phyloP scores from a whole-genome alignment of 257 asterid genomes.

The Salvia rosmarinus region DNA sequence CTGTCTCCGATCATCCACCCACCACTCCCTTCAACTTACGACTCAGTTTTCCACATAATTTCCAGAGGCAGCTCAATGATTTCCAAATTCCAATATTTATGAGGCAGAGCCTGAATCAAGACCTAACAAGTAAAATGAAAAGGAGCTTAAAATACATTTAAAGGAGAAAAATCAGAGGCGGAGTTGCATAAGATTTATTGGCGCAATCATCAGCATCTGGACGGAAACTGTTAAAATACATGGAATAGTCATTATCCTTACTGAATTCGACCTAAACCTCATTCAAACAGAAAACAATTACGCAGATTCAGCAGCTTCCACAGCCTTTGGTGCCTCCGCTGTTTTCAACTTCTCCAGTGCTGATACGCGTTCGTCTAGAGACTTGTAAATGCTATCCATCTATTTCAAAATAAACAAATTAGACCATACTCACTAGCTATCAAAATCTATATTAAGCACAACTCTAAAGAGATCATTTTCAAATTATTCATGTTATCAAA shows the following conservation, averaged over 20 bases:
- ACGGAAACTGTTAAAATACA: background rate
- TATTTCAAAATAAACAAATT: conserved; percentile 29
- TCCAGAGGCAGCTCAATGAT: background rate
- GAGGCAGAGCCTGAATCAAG: background rate
- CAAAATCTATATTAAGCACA: too few species aligned
- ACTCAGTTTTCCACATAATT: background rate
- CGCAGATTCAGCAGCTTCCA: conserved; percentile 59
- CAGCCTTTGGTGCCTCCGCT: conserved; percentile 60
- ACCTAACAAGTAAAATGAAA: background rate
- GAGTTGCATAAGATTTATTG: conserved; percentile 32
- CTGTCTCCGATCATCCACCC: too few species aligned
- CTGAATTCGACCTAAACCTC: conserved; percentile 29
- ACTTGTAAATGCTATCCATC: conserved; percentile 56
- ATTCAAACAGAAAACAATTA: conserved; percentile 12
- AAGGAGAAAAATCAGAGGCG: background rate
- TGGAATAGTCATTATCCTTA: conserved; percentile 18
- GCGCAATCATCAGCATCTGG: conserved; percentile 27
- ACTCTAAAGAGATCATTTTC: too few species aligned
- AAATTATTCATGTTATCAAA: conserved; percentile 4
- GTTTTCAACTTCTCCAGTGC: conserved; percentile 68
- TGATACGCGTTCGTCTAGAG: conserved; percentile 70
- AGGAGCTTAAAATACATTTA: background rate
- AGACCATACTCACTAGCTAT: background rate
- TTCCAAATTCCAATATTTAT: background rate
- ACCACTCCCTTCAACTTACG: background rate